Conservation (phyloP, 2,329 filamentous ascomycete species). For the Neoascochyta sp. region DNA sequence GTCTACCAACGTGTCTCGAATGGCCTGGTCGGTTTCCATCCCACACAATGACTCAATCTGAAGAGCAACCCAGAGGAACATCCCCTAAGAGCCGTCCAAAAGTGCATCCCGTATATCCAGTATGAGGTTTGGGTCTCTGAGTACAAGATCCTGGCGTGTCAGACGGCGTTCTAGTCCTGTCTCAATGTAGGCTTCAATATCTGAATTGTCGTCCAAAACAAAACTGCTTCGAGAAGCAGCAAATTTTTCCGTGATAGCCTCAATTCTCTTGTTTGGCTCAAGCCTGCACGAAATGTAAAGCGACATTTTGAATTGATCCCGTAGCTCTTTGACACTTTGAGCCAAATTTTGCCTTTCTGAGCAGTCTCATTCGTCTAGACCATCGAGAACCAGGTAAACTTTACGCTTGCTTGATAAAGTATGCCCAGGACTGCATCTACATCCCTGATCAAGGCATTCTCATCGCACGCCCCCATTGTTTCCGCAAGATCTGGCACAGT, state of each 20-base stretch:
- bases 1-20: constrained; percentile 25
- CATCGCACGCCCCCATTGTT: constrained; percentile 4
- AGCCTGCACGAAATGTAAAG: constrained; percentile 23
- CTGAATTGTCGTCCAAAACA: constrained; percentile 19
- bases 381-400: constrained; percentile 36
- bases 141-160: constrained; percentile 6
- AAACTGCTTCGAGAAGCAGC: constrained; percentile 4
- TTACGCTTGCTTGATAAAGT: constrained; percentile 11
- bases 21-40: constrained; percentile 37
- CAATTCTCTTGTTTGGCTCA: constrained; percentile 13
- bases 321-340: constrained; percentile 16
- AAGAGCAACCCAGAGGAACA: constrained; percentile 26
- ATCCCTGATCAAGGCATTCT: constrained; percentile 1
- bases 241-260: constrained; percentile 3
- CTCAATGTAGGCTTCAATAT: constrained; percentile 25
- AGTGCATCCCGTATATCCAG: constrained; percentile 24
- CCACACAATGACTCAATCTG: constrained; percentile 28
- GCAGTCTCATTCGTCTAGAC: constrained; percentile 32
- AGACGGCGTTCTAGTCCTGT: constrained; percentile 23
- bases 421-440: constrained; percentile 16
- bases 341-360: constrained; percentile 10
- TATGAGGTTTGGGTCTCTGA: constrained; percentile 25
- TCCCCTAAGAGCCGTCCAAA: constrained; percentile 16
- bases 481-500: constrained; percentile 17
- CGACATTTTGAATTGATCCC: constrained; percentile 14